Conservation (phyloP, 805 yeast genomes). For the Maudiozyma turicensis region DNA sequence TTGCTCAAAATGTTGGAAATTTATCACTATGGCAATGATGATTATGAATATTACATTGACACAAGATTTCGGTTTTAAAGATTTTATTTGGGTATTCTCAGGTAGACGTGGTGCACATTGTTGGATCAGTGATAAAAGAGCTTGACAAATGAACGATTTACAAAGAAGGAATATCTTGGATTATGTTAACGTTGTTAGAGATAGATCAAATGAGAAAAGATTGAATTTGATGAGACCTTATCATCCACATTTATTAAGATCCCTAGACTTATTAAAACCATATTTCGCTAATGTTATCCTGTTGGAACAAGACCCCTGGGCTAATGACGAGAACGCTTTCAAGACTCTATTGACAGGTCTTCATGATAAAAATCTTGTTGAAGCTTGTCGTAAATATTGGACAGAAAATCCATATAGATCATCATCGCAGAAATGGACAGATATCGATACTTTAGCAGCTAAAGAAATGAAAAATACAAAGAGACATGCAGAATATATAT, state of each 20-base stretch:
- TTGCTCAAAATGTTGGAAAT: slow-evolving; percentile 88
- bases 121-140: slow-evolving; percentile 87
- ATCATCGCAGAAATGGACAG: slow-evolving; percentile 69
- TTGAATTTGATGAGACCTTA: slow-evolving; percentile 62
- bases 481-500: slow-evolving; percentile 27
- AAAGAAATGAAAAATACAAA: slow-evolving; percentile 14
- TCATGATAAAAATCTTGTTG: slow-evolving; percentile 49
- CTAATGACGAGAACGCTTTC: slow-evolving; percentile 41
- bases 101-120: slow-evolving; percentile 99
- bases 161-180: slow-evolving; percentile 73
- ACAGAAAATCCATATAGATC: slow-evolving; percentile 38
- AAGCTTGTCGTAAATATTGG: slow-evolving; percentile 54
- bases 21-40: slow-evolving; percentile 74
- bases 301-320: slow-evolving; percentile 85
- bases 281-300: slow-evolving; percentile 59
- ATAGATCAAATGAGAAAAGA: slow-evolving; percentile 37
- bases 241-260: slow-evolving; percentile 79
- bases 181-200: slow-evolving; percentile 67
- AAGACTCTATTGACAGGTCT: slow-evolving; percentile 51
- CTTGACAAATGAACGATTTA: slow-evolving; percentile 62
- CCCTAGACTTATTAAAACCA: slow-evolving; percentile 55
- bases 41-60: slow-evolving; percentile 61
- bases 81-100: slow-evolving; percentile 89
- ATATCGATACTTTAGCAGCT: slow-evolving; percentile 46
- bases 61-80: slow-evolving; percentile 83